Conservation (phyloP, 306 rosid species). For the Acmispon strigosus region DNA sequence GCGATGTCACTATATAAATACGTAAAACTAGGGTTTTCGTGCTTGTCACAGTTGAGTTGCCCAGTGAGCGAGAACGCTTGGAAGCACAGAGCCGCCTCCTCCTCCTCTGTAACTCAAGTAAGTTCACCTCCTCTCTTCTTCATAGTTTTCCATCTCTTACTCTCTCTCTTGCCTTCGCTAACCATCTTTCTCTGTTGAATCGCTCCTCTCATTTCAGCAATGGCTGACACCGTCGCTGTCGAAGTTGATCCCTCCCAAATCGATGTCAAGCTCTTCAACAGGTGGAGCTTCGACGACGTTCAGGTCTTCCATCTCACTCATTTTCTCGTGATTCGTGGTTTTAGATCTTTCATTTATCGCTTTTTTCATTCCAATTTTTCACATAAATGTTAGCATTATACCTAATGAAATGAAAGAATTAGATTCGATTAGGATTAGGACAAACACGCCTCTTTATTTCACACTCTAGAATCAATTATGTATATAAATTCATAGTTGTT, state of each 20-base stretch:
- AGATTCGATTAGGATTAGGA: too few species aligned
- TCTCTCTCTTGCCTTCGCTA: not conserved
- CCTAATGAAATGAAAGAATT: too few species aligned
- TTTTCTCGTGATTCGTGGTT: not conserved
- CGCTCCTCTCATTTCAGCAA: not conserved
- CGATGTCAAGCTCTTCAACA: conserved; percentile 63
- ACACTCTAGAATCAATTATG: not conserved
- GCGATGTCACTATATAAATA: too few species aligned
- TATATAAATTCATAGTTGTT: too few species aligned
- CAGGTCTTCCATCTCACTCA: conserved; percentile 17
- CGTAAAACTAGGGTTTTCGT: too few species aligned
- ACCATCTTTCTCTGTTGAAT: not conserved
- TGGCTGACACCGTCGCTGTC: conserved; percentile 10
- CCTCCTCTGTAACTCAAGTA: too few species aligned
- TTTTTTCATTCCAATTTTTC: not conserved
- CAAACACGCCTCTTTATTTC: too few species aligned
- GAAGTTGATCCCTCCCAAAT: conserved; percentile 13
- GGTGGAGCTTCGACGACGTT: conserved; percentile 68
- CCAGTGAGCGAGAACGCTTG: too few species aligned
- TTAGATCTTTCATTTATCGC: not conserved
- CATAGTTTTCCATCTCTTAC: not conserved
- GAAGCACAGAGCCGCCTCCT: too few species aligned
- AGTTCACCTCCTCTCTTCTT: too few species aligned
- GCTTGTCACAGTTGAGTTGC: too few species aligned
- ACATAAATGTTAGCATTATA: too few species aligned